Conservation (phyloP, 148 eudicot species). For the Spergularia bocconei region DNA sequence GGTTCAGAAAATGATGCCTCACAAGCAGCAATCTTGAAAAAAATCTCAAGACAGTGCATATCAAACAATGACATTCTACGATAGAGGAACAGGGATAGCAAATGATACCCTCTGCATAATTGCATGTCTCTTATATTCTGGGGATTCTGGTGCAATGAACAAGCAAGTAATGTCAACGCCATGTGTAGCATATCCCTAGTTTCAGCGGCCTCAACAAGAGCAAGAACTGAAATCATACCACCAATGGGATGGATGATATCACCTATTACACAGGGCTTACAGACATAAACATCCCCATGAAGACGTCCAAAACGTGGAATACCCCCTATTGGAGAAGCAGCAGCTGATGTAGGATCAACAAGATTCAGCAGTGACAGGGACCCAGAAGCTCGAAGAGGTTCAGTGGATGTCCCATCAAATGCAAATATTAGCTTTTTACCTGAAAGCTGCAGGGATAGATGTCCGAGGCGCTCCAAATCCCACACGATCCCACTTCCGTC, state of each 20-base stretch:
- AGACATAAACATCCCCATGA: slow-evolving; percentile 78
- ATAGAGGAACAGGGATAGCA: slow-evolving; percentile 80
- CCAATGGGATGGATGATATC: slow-evolving; percentile 89
- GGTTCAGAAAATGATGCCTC: slow-evolving; percentile 96
- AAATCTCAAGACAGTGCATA: slow-evolving; percentile 91
- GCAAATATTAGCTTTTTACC: slow-evolving; percentile 98
- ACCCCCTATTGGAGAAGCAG: slow-evolving; percentile 98
- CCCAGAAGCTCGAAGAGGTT: slow-evolving; percentile 73
- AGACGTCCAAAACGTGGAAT: slow-evolving; percentile 99
- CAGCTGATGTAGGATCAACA: slow-evolving; percentile 93
- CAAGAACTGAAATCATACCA: slow-evolving; percentile 89
- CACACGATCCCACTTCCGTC: slow-evolving; percentile 97
- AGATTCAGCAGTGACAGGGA: slow-evolving; percentile 87
- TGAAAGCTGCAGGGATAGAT: slow-evolving; percentile 77
- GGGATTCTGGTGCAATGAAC: slow-evolving; percentile 96
- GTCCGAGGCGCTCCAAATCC: slow-evolving; percentile 92
- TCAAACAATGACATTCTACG: slow-evolving; percentile 92
- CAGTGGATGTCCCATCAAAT: slow-evolving; percentile 91
- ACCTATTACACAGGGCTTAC: slow-evolving; percentile 88
- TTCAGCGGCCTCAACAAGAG: slow-evolving; percentile 98
- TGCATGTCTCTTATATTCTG: slow-evolving; percentile 93
- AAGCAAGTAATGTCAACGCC: slow-evolving; percentile 86
- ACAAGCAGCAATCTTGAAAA: slow-evolving; percentile 98
- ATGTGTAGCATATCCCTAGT: slow-evolving; percentile 95
- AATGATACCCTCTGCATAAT: slow-evolving; percentile 86